Base-by-base conservation (phyloP, 1,284 basidiomycete species). In the Trichosporon sp. region DNA sequence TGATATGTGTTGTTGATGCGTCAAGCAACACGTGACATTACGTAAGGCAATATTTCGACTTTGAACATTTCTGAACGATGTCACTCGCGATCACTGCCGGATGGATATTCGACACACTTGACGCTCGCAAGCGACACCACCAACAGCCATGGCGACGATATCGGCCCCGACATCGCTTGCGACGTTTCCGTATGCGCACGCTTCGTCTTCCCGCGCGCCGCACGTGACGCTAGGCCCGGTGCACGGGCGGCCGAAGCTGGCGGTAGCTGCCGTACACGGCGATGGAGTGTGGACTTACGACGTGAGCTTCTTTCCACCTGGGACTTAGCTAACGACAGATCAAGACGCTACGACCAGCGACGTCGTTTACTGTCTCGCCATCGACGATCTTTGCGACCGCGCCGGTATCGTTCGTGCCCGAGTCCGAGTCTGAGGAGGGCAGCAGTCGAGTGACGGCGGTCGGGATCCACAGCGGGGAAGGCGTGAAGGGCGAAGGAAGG, bases 231-330 rank as follows among this genome's bases (percentile, higher is more conserved):
- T 81, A 3, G 71, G 65, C 46, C 73, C 75, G 1, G 78, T 81
- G 3, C 49, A 68, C 14, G 74, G 74, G 4, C 72, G 72, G 25
- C 66, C 74, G 46, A 66, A 68, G 57, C 66, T 73, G 57, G 77
- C 76, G 0, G 77, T 81, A 0, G 76, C 76, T 33, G 78, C 77
- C 37, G 80, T 80, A 36, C 75, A 76, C 67, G 80, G 78, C 4
- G 78, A 79, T 65, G 80, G 78, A 4, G 66, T 81, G 16, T 81
- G 80, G 80, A 80, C 77, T 1, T 79, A 81, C 61, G 78, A 81
- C 66, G 80, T 81, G 71, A 72, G 79, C 70, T 25, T 32, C 21
- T 0, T 3, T 10, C 19, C 19, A 8, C 11, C 31, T 21, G 9
- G 13, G 25, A 21, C 23, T 21, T 8, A 33, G 19, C 52, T 66